Evolutionary conservation across 2,329 filamentous ascomycete species (phyloP).

Genomic region (Talaromyces sp.): DNA sequence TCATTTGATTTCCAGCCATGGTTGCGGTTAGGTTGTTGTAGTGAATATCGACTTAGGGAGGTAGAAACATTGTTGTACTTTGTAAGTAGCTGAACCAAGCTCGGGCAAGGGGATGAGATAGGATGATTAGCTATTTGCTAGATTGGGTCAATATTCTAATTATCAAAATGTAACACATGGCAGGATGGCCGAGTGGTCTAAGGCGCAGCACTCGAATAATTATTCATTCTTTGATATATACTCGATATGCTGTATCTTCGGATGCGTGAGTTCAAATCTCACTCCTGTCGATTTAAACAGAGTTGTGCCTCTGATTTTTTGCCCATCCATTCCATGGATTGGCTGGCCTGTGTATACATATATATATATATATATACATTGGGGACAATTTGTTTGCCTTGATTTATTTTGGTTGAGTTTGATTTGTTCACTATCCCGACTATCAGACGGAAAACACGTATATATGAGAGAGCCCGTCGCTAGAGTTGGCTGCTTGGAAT

Average conservation of each 20-base stretch:
- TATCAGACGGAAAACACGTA: background rate
- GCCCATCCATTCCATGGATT: too few species aligned
- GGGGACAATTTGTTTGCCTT: background rate
- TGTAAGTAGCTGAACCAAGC: background rate
- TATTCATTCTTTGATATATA: too few species aligned
- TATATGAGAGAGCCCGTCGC: too few species aligned
- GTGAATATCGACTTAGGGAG: background rate
- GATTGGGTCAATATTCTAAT: too few species aligned
- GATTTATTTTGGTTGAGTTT: background rate
- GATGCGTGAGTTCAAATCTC: background rate
- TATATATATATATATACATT: too few species aligned
- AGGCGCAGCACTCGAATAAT: background rate
- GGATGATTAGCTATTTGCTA: background rate
- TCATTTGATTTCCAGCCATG: slow-evolving; percentile 79
- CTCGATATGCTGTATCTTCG: background rate
- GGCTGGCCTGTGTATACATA: too few species aligned
- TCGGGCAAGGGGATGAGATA: background rate
- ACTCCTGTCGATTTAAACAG: background rate
- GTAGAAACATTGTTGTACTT: background rate
- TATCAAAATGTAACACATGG: background rate
- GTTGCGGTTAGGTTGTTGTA: slow-evolving; percentile 20
- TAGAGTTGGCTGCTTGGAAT: background rate
- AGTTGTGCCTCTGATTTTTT: background rate
- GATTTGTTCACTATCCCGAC: background rate
- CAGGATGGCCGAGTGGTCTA: background rate